phyloP scores from a whole-genome alignment of 768 basidiomycete genomes.

The Austroboletus eburneus region DNA sequence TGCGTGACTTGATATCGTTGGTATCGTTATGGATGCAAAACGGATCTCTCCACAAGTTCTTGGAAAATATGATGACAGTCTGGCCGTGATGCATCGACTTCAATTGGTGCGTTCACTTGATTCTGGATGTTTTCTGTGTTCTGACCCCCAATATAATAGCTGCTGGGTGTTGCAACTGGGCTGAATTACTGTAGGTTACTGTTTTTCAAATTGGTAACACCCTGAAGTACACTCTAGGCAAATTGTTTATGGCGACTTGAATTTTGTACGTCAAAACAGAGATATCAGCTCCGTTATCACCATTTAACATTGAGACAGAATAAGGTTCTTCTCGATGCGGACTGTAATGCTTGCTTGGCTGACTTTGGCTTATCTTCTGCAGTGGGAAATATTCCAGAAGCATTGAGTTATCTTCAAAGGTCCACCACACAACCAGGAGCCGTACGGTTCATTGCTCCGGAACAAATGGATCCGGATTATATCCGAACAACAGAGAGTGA shows the following conservation, averaged over 20 bases:
- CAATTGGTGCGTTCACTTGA: not conserved
- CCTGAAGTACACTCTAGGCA: not conserved
- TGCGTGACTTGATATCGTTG: not conserved
- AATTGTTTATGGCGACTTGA: slow-evolving; percentile 1
- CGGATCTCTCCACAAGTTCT: not conserved
- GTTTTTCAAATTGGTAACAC: not conserved
- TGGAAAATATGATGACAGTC: not conserved
- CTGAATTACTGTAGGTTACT: not conserved
- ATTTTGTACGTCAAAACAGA: not conserved
- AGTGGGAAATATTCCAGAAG: not conserved
- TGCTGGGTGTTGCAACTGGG: not conserved
- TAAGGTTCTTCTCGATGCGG: not conserved
- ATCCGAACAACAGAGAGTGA: not conserved
- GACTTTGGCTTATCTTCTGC: not conserved
- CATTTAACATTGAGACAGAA: not conserved
- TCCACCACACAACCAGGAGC: not conserved
- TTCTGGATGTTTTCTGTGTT: not conserved
- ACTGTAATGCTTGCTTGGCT: not conserved
- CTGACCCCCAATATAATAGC: not conserved
- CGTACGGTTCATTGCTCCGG: not conserved
- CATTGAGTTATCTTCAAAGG: not conserved
- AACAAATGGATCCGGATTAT: not conserved
- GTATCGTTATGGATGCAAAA: not conserved
- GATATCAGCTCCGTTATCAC: not conserved
- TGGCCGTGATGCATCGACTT: not conserved